phyloP scores from a whole-genome alignment of 345 rosid genomes.

The Citrus hindsii region DNA sequence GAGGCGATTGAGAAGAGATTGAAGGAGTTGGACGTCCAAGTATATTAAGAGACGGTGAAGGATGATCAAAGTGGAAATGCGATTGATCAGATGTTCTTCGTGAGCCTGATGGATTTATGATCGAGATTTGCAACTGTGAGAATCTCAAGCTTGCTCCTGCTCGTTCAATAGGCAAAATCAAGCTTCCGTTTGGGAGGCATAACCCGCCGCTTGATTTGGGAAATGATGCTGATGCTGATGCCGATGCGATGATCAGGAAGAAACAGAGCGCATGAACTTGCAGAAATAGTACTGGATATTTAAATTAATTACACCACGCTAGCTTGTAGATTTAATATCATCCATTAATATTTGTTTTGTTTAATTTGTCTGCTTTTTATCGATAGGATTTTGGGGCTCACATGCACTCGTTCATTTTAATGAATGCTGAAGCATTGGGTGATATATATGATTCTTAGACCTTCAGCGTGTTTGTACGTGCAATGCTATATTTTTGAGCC shows the following conservation, averaged over 20 bases:
- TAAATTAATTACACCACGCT: too few relatives aligned
- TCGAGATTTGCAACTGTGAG: slow-evolving; percentile 84
- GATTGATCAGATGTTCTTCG: slow-evolving; percentile 64
- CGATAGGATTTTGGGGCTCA: too few relatives aligned
- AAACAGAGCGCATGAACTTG: background rate
- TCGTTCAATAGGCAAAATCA: slow-evolving; percentile 26
- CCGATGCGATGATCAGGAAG: background rate
- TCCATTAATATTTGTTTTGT: background rate
- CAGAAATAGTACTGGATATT: background rate
- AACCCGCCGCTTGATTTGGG: slow-evolving; percentile 26
- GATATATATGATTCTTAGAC: too few relatives aligned
- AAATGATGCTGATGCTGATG: background rate
- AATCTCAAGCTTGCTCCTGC: slow-evolving; percentile 64
- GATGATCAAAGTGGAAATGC: slow-evolving; percentile 30
- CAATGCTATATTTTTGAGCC: too few relatives aligned
- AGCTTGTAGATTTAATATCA: background rate
- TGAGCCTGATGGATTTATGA: slow-evolving; percentile 78
- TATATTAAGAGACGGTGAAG: slow-evolving; percentile 52
- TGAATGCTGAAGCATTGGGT: too few relatives aligned
- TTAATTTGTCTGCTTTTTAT: too few relatives aligned
- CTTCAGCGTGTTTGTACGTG: too few relatives aligned
- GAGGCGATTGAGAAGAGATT: slow-evolving; percentile 45
- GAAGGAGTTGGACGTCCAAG: slow-evolving; percentile 37
- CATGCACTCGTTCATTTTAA: too few relatives aligned
- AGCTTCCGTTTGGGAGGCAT: slow-evolving; percentile 27